Evolutionary conservation across 192 early-diverging fungal genomes (phyloP).

Genomic region (Cetraspora pellucida): DNA sequence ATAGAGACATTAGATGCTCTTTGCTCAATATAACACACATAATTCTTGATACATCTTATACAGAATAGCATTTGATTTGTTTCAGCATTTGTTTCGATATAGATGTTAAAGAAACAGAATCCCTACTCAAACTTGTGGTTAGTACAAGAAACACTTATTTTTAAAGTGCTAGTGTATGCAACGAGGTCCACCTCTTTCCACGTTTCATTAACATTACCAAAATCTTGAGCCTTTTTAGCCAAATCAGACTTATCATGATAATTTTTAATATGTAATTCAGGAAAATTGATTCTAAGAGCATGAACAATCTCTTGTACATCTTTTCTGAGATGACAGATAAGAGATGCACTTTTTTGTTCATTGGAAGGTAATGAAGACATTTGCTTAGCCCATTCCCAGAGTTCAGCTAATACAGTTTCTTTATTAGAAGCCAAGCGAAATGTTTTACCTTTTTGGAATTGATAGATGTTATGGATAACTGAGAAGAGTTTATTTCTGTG

Average conservation of each 20-base stretch:
- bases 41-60: not conserved
- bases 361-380: not conserved
- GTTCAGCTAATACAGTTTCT: not conserved
- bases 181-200: too few species aligned
- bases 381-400: slow-evolving; percentile 1
- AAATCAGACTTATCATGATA: too few species aligned
- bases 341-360: not conserved
- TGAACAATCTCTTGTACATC: too few species aligned
- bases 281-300: too few species aligned
- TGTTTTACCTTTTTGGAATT: slow-evolving; percentile 20
- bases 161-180: not conserved
- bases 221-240: too few species aligned
- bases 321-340: not conserved
- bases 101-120: slow-evolving; percentile 21
- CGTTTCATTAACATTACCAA: too few species aligned
- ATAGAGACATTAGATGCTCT: slow-evolving; percentile 1
- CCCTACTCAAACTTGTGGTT: slow-evolving; percentile 5
- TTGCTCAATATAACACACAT: slow-evolving; percentile 25
- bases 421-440: not conserved
- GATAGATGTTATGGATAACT: not conserved
- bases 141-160: slow-evolving; percentile 7
- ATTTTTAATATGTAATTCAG: too few species aligned
- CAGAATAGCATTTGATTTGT: slow-evolving; percentile 19
- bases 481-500: too few species aligned
- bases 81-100: slow-evolving; percentile 21